A percentile compares a stretch with the other conserved stretches of the same genome.
Evolutionary conservation across 176 grass and related monocot genomes (phyloP).

Genomic region (Avena insularis): DNA sequence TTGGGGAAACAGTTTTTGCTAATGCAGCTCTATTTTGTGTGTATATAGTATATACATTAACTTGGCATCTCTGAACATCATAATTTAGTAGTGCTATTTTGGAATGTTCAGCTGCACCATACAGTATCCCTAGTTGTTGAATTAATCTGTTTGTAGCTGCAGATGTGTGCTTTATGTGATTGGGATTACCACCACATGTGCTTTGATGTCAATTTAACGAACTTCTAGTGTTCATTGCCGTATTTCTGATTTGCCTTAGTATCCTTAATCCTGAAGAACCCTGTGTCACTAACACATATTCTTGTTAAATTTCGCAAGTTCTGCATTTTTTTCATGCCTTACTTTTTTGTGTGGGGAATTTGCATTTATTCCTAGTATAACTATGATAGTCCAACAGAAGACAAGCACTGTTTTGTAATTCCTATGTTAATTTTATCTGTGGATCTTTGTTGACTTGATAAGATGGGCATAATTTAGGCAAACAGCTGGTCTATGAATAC

Average conservation of each 20-base stretch:
- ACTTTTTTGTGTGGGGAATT: too few relatives aligned
- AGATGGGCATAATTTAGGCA: too few relatives aligned
- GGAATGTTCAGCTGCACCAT: neutral
- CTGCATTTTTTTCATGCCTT: neutral
- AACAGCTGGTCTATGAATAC: neutral
- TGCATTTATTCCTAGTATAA: too few relatives aligned
- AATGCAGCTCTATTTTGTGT: neutral
- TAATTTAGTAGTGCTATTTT: neutral
- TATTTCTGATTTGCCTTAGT: neutral
- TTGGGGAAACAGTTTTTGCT: neutral
- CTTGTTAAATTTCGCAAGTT: neutral
- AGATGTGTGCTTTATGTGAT: slow-evolving; percentile 1
- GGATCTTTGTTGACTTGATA: too few relatives aligned
- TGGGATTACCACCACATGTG: neutral
- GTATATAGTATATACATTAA: neutral
- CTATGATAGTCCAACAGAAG: neutral
- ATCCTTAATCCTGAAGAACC: neutral
- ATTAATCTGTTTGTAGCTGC: neutral
- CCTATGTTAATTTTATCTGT: too few relatives aligned
- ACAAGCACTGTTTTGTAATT: neutral
- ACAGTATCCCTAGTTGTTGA: neutral
- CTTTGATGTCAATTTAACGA: neutral
- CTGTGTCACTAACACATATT: neutral
- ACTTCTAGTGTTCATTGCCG: neutral
- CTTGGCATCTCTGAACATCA: neutral